phyloP scores from a whole-genome alignment of 352 stramenopile genomes.

The Globisporangium camurandrum region DNA sequence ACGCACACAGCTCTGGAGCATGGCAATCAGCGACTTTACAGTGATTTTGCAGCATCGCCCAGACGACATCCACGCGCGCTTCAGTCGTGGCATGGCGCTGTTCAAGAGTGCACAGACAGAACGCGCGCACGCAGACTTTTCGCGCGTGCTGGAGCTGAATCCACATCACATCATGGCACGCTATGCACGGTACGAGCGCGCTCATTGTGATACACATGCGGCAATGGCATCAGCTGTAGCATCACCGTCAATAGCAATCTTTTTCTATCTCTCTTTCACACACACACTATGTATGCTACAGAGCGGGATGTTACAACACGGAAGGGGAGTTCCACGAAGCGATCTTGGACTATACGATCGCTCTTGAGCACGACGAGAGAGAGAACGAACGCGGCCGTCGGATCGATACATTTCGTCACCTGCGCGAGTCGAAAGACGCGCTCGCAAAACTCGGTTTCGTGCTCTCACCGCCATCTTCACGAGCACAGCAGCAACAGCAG shows the following conservation, averaged over 20 bases:
- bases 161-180: slow-evolving; percentile 74
- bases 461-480: background rate
- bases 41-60: slow-evolving; percentile 33
- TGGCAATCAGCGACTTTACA: slow-evolving; percentile 47
- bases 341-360: slow-evolving; percentile 72
- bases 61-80: slow-evolving; percentile 54
- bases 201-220: background rate
- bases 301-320: slow-evolving; percentile 63
- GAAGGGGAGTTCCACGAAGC: slow-evolving; percentile 62
- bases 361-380: slow-evolving; percentile 55
- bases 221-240: background rate
- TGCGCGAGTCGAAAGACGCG: slow-evolving; percentile 5
- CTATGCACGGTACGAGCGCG: slow-evolving; percentile 33
- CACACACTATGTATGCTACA: slow-evolving; percentile 5
- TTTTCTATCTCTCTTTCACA: background rate
- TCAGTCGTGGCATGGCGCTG: slow-evolving; percentile 67
- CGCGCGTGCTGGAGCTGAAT: slow-evolving; percentile 50
- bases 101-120: slow-evolving; percentile 50
- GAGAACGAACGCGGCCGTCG: slow-evolving; percentile 26
- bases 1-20: slow-evolving; percentile 26
- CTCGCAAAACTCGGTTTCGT: background rate
- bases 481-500: too few species aligned
- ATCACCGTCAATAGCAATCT: background rate
- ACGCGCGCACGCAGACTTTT: slow-evolving; percentile 56
- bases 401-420: slow-evolving; percentile 15